Conservation (phyloP, 2,329 filamentous ascomycete species). For the Penicillium occitanis region DNA sequence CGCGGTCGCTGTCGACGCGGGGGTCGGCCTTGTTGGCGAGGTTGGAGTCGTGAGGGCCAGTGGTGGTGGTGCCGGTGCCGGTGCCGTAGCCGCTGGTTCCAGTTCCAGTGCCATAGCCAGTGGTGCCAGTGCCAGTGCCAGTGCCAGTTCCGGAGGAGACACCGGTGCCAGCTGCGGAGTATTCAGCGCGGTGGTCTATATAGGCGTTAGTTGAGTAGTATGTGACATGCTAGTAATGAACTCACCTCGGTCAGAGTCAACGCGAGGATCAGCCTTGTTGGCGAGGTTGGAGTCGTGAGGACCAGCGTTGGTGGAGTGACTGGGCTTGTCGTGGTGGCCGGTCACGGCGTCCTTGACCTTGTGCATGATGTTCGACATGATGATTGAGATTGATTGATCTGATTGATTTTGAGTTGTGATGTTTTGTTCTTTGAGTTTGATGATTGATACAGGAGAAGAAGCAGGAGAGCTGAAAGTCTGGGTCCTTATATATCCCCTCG, state of each 20-base stretch:
- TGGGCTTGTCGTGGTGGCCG: conserved; percentile 18
- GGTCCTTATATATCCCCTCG: neutral
- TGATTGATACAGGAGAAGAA: neutral
- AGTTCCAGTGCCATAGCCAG: conserved; percentile 12
- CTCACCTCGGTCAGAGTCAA: conserved; percentile 30
- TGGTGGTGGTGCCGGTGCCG: conserved; percentile 29
- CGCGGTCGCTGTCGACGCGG: conserved; percentile 31
- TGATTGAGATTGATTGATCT: neutral
- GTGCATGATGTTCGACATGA: conserved; percentile 21
- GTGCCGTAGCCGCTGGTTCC: too few relatives aligned
- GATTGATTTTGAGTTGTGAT: neutral
- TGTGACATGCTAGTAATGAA: neutral
- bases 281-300: conserved; percentile 40
- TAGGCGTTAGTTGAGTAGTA: neutral
- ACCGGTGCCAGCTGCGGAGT: conserved; percentile 9
- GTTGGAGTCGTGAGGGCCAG: conserved; percentile 40
- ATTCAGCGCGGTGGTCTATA: conserved; percentile 19
- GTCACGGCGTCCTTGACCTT: conserved; percentile 22
- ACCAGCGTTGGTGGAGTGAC: conserved; percentile 27
- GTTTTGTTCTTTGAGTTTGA: neutral
- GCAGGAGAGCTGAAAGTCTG: neutral
- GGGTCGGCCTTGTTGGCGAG: conserved; percentile 38
- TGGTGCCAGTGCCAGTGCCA: conserved; percentile 22
- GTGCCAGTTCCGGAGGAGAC: conserved; percentile 1
- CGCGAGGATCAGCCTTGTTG: conserved; percentile 40